These are phyloP conservation scores for Vitis labrusca DNA, from an alignment of 164 flowering plant genomes.

Conservation along the genomic window DNA sequence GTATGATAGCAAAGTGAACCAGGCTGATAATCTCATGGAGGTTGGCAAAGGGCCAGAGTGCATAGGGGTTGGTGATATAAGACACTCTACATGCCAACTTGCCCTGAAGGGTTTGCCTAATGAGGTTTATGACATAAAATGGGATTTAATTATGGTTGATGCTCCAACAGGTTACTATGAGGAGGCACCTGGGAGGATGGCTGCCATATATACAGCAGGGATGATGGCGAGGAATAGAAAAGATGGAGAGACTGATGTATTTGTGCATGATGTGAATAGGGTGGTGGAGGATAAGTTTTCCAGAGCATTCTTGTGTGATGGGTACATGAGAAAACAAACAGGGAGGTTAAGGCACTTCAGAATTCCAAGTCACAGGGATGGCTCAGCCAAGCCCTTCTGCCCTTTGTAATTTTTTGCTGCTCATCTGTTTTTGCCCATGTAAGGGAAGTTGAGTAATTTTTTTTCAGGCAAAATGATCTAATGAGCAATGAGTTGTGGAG, in stretches of 20 bases:
- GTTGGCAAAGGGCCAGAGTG: constrained; percentile 54
- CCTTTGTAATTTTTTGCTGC: constrained; percentile 22
- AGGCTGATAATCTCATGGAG: constrained; percentile 57
- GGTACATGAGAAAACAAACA: constrained; percentile 58
- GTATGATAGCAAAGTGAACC: constrained; percentile 61
- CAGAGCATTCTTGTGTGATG: constrained; percentile 70
- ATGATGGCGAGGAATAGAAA: constrained; percentile 79
- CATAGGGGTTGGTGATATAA: constrained; percentile 42
- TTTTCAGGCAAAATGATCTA: background rate
- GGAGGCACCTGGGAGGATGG: constrained; percentile 94
- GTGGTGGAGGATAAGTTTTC: constrained; percentile 76
- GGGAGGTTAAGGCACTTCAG: constrained; percentile 76
- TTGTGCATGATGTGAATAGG: constrained; percentile 90
- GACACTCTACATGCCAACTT: constrained; percentile 53
- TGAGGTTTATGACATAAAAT: constrained; percentile 59
- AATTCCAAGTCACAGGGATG: constrained; percentile 59
- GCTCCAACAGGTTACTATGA: constrained; percentile 85
- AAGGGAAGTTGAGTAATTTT: background rate
- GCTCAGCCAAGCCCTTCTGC: constrained; percentile 47
- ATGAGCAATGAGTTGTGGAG: background rate
- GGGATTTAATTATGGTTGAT: constrained; percentile 96
- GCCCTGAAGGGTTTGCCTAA: constrained; percentile 61
- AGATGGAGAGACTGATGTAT: constrained; percentile 77
- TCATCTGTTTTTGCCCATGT: background rate
- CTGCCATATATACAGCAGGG: constrained; percentile 81